Evolutionary conservation across 495 filamentous ascomycete genomes (phyloP), one percentile per base, ranked within the genome.

Genomic region (Poronia punctata): DNA sequence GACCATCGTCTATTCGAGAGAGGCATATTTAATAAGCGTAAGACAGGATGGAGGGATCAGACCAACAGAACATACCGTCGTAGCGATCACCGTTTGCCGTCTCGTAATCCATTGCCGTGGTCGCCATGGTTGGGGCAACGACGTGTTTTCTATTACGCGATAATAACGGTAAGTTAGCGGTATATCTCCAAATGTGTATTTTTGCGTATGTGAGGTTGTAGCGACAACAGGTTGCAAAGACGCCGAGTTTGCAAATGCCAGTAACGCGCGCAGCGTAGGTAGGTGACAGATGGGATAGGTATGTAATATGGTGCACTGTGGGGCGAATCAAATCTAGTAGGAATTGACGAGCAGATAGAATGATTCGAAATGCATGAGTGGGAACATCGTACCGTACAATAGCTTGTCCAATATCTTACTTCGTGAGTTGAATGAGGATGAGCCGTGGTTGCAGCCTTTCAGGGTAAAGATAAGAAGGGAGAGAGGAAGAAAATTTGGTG

Each of bases 41-140:
- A 12, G 16, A 18, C 23, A 17, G 38, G 15, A 16, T 11, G 31
- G 21, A 20, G 12, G 29, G 12, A 22, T 6, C 23, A 10, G 14
- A 43, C 20, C 24, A 22, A 18, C 32, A 24, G 27, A 37, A 69
- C 81, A 65, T 75, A 92, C 87, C 87, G 49, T 89, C 84, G 53
- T 86, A 92, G 47, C 83, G 84, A 66, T 85, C 80, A 41, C 67
- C 70, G 60, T 82, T 85, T 45, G 88, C 85, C 57, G 79, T 84
- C 55, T 92, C 87, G 67, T 88, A 92, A 55, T 94, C 87, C 74
- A 87, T 84, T 43, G 67, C 64, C 5, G 68, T 71, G 30, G 72
- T 75, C 12, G 74, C 67, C 71, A 75, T 76, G 33, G 9, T 62
- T 50, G 43, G 45, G 35, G 33, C 36, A 33, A 7, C 14, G n/a